A percentile compares a stretch with the other conserved stretches of the same genome.
Conservation (phyloP, 768 basidiomycete species). For the Nidularia sp. region DNA sequence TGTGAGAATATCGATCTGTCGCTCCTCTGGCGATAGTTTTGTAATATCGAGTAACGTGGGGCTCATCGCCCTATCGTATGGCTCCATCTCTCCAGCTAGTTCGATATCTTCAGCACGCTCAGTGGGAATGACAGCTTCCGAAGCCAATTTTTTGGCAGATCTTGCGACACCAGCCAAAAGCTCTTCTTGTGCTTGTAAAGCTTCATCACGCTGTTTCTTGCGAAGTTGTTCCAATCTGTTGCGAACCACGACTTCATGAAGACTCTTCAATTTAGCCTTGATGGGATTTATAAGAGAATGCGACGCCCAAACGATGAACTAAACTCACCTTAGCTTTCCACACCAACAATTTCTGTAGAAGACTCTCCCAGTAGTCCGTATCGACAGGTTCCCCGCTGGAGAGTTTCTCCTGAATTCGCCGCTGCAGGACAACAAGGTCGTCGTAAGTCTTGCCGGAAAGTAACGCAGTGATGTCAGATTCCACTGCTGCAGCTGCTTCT, state of each 20-base stretch:
- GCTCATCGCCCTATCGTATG: constrained; percentile 84
- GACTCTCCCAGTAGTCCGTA: constrained; percentile 95
- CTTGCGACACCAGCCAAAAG: constrained; percentile 74
- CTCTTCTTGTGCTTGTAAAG: constrained; percentile 90
- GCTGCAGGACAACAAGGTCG: constrained; percentile 78
- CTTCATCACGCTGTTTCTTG: constrained; percentile 94
- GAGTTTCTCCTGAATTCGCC: constrained; percentile 84
- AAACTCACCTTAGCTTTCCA: constrained; percentile 90
- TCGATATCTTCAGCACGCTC: constrained; percentile 27
- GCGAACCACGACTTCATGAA: constrained; percentile 95
- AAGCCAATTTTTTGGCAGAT: constrained; percentile 33
- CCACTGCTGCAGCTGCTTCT: constrained; percentile 77
- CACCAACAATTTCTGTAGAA: constrained; percentile 88
- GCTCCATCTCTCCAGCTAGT: constrained; percentile 65
- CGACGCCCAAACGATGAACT: neutral
- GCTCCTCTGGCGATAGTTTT: constrained; percentile 70
- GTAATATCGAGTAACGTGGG: constrained; percentile 72
- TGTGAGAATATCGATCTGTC: constrained; percentile 73
- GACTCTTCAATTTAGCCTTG: constrained; percentile 83
- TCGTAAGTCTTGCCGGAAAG: constrained; percentile 85
- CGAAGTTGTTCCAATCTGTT: constrained; percentile 96
- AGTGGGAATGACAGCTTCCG: constrained; percentile 29
- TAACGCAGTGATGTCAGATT: constrained; percentile 76
- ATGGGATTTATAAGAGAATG: neutral
- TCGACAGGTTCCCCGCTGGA: constrained; percentile 92